Evolutionary conservation across 2,329 filamentous ascomycete genomes (phyloP), one percentile per base, ranked within the genome.

Genomic region (Huntiella decipiens): DNA sequence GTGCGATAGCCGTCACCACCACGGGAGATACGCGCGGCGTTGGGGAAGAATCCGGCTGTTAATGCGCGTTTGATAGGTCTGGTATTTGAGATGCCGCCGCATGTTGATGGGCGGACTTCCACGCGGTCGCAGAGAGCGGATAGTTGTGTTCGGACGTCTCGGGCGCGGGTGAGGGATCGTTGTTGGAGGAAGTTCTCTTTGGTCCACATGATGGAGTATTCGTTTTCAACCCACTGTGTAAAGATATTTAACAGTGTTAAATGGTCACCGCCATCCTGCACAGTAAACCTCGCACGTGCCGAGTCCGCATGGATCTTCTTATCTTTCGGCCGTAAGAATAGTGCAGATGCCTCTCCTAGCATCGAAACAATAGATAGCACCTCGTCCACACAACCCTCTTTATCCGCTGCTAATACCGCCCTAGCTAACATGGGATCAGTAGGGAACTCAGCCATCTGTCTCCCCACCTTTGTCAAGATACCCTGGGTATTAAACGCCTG

Each of bases 271-370:
- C 87, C 87, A 51, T 92, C 86, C 54, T 85, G 84, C 58, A 88
- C 68, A 0, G 85, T 93, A 62, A 96, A 96, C 1, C 88, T 76
- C 33, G 81, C 79, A 11, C 86, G 77, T 0, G 91, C 91, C 51
- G 82, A 84, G 60, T 98, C 88, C 10, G 91, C 91, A 56, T 95
- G 84, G 22, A 95, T 80, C 60, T 94, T 94, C 67, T 96, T 95
- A 63, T 98, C 87, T 58, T 95, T 94, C 15, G 91, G 87, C 0
- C 86, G 73, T 70, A 92, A 93, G 67, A 95, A 98, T 4, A 98
- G 71, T 0, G 86, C 79, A 3, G 80, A 85, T 1, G 83, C 77
- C 63, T 96, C 91, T 50, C 82, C 77, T 1, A 96, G 72, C 83
- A 96, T 94, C 37, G 87, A 77, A n/a, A 96, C 84, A 42, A 96